phyloP scores from a whole-genome alignment of 805 yeast genomes.

The Ogataea nakhonphanomensis region DNA sequence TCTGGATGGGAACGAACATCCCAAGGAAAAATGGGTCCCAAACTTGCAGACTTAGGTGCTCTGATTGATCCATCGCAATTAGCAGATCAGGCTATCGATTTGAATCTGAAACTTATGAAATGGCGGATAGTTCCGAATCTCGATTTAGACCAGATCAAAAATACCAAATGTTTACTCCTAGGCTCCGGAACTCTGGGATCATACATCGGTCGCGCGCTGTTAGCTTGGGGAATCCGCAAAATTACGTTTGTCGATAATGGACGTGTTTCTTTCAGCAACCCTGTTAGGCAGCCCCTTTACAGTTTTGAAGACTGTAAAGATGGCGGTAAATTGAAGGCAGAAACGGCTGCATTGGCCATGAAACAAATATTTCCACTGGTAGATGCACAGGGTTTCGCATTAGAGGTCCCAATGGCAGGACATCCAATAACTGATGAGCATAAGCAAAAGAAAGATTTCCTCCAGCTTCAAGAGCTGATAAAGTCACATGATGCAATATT shows the following conservation, averaged over 20 bases:
- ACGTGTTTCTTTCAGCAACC: slow-evolving; percentile 84
- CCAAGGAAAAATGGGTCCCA: slow-evolving; percentile 73
- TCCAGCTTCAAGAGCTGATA: slow-evolving; percentile 49
- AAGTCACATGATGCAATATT: slow-evolving; percentile 72
- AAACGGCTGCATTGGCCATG: slow-evolving; percentile 69
- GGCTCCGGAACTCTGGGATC: slow-evolving; percentile 98
- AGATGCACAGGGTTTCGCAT: slow-evolving; percentile 51
- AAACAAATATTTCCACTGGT: slow-evolving; percentile 78
- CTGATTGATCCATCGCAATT: slow-evolving; percentile 76
- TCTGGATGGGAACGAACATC: slow-evolving; percentile 91
- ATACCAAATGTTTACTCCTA: slow-evolving; percentile 66
- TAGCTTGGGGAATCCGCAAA: slow-evolving; percentile 92
- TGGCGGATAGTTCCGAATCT: slow-evolving; percentile 91
- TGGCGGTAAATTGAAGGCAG: slow-evolving; percentile 77
- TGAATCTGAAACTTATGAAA: slow-evolving; percentile 88
- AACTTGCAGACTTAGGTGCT: slow-evolving; percentile 75
- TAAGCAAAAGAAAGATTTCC: slow-evolving; percentile 49
- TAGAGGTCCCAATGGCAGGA: slow-evolving; percentile 96
- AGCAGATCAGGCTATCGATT: slow-evolving; percentile 89
- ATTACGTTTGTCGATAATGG: slow-evolving; percentile 92
- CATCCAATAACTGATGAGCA: slow-evolving; percentile 68
- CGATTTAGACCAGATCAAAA: slow-evolving; percentile 60
- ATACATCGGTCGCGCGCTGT: slow-evolving; percentile 76
- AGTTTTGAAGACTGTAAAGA: slow-evolving; percentile 74
- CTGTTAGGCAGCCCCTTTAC: slow-evolving; percentile 90